Evolutionary conservation across 169 alveolate species (phyloP).

Genomic region (Plasmodium blacklocki): DNA sequence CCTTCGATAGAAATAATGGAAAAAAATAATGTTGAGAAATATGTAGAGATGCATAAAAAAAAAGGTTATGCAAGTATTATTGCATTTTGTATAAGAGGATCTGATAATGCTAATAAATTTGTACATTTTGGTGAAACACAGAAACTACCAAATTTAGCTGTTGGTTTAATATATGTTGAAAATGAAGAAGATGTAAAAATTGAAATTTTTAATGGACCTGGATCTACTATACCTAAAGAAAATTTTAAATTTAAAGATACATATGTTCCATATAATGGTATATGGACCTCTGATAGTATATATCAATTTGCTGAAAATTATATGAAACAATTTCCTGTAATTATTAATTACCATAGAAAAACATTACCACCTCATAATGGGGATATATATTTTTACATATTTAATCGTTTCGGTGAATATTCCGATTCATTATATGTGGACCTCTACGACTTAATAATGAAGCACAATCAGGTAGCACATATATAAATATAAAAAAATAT

Average conservation of each 20-base stretch:
- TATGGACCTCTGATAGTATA: conserved; percentile 52
- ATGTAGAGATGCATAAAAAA: conserved; percentile 58
- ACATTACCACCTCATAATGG: conserved; percentile 1
- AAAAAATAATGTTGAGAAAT: conserved; percentile 33
- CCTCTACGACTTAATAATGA: conserved; percentile 17
- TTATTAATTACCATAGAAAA: conserved; percentile 44
- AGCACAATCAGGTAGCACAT: conserved; percentile 27
- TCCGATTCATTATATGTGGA: conserved; percentile 49
- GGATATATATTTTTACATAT: conserved; percentile 53
- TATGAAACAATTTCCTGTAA: conserved; percentile 62
- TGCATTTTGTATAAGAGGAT: conserved; percentile 44
- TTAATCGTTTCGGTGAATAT: conserved; percentile 18
- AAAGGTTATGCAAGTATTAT: conserved; percentile 74
- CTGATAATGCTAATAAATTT: conserved; percentile 59
- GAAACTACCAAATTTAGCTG: conserved; percentile 46
- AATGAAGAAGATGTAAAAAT: conserved; percentile 27
- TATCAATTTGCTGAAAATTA: conserved; percentile 30
- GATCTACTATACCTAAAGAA: conserved; percentile 38
- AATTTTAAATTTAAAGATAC: conserved; percentile 30
- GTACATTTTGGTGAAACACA: conserved; percentile 74
- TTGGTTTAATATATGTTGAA: conserved; percentile 47
- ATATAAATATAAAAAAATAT: not conserved
- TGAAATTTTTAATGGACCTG: conserved; percentile 72
- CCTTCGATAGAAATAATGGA: conserved; percentile 71
- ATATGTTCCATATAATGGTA: conserved; percentile 27